Base-by-base conservation (phyloP, 176 grass and related monocot species). In the Neostapfia colusana region DNA sequence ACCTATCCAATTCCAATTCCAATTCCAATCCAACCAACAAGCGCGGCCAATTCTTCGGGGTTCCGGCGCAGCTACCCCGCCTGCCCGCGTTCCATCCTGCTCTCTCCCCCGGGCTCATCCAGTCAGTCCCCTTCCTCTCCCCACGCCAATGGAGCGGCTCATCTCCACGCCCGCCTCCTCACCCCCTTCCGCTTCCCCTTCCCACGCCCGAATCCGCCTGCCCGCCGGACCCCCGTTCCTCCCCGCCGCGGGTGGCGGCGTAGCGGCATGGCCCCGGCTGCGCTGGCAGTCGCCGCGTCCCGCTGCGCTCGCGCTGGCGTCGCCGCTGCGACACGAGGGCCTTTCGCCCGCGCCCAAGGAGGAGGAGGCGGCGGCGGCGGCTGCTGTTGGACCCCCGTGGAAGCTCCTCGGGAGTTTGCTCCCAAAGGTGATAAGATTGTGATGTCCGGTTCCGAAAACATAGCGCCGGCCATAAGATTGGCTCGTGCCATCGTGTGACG, bases 141-240 rank as follows among this genome's bases (percentile, higher is more conserved):
- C 69, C 36, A 12, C 75, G 67, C 34, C 59, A 62, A 88, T 92
- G 89, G 85, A 91, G 69, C 85, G 82, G 78, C 82, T 91, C 63
- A 85, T 91, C 81, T 87, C 89, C 74, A 64, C 53, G 75, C 41
- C 86, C 6, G 11, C 56, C 53, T 15, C 80, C 68, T 65, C 74
- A 6, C 20, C 86, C 0, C 31, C 31, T 3, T 31, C 31, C 31
- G 1, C 62, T 5, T 31, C 31, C 31, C 2, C 62, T 5, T 40
- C 46, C 68, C 76, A 17, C 11, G 0, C 62, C 62, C 55, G 86
- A 63, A 79, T 88, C 81, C 81, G 31, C 55, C 45, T 71, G 27
- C 65, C 78, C 0, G 16, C 20, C 26, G 59, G 86, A 62, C 45
- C 69, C 43, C 69, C 56, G 6, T 4, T 24, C 36, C 78, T 81